Base-by-base conservation (phyloP, 2,329 filamentous ascomycete genomes). In the Exophiala oligosperma region DNA sequence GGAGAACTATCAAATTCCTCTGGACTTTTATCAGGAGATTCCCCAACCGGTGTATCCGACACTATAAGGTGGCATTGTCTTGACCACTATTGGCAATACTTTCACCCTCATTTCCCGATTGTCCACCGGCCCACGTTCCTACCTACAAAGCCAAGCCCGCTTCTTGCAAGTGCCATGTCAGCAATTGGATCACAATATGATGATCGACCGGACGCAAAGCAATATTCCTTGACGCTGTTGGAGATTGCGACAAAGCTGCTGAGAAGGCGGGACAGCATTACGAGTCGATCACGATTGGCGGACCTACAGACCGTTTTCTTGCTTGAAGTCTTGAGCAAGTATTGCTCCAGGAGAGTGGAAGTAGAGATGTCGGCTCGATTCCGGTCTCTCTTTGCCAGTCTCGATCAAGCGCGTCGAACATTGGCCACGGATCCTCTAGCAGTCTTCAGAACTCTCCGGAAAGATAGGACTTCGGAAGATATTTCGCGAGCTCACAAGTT, bases 101-200 rank as follows among this genome's bases (percentile, higher is more conserved):
- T 74, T 46, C 66, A 73, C 56, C 71, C 70, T 29, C 61, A 71
- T 26, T 73, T 73, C 56, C 71, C 71, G 4, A 69, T 73, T 26
- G 64, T 73, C 11, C 71, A 73, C 61, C 64, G 67, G 41, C 66
- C 71, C 7, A 70, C 68, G 24, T 72, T 72, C 56, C 63, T 69
- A 38, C 62, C 71, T 2, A 69, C 64, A 3, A 70, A 69, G 52
- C 68, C 70, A 11, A 70, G 67, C 47, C 70, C 69, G 3, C 60
- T 74, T 32, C 53, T 73, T 44, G 65, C 68, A 12, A 69, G 68
- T 55, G 70, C 69, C 7, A 72, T 74, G 68, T 64, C 72, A 38
- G 71, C 70, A 11, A 72, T 73, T 49, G 71, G 72, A 44, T 72
- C 70, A 28, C 71, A 73, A 57, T 72, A 70, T 54, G 71, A 72